A percentile compares a stretch with the other conserved stretches of the same genome.
Conservation (phyloP, 2,329 filamentous ascomycete genomes). For the Penicillium sp. region DNA sequence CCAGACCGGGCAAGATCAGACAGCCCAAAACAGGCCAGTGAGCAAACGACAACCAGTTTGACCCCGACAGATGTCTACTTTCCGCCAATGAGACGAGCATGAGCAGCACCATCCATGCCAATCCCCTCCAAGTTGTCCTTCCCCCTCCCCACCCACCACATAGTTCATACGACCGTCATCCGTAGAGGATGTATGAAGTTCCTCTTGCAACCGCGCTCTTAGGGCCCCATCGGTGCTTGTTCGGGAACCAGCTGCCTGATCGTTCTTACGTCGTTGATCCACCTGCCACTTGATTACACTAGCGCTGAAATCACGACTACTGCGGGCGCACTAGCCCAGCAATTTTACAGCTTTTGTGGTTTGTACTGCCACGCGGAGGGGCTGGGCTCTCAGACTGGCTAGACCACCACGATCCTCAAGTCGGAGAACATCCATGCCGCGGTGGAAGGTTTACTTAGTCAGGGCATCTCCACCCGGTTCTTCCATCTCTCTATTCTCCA, state of each 20-base stretch:
- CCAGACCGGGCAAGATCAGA: neutral
- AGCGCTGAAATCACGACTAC: neutral
- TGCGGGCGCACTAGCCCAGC: neutral
- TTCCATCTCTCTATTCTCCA: slow-evolving; percentile 1
- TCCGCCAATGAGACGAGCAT: slow-evolving; percentile 3
- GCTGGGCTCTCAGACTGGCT: slow-evolving; percentile 1
- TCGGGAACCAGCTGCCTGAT: neutral
- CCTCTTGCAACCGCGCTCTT: neutral
- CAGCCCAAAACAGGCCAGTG: neutral
- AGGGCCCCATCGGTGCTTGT: neutral
- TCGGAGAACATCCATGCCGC: slow-evolving; percentile 9
- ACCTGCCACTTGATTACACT: slow-evolving; percentile 1
- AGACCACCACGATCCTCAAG: slow-evolving; percentile 2
- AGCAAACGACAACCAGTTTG: neutral
- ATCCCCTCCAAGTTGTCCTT: neutral
- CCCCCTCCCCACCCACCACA: neutral
- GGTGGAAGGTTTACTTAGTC: slow-evolving; percentile 20
- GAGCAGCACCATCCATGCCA: neutral
- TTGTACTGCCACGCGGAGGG: neutral
- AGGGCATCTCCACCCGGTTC: slow-evolving; percentile 7
- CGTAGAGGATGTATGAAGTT: no score
- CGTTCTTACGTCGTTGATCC: neutral
- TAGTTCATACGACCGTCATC: no score
- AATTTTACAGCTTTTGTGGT: neutral
- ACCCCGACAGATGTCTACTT: neutral